These are phyloP conservation scores for Sugiyamaella marilandica DNA, from an alignment of 805 yeast species.

Conservation along the genomic window DNA sequence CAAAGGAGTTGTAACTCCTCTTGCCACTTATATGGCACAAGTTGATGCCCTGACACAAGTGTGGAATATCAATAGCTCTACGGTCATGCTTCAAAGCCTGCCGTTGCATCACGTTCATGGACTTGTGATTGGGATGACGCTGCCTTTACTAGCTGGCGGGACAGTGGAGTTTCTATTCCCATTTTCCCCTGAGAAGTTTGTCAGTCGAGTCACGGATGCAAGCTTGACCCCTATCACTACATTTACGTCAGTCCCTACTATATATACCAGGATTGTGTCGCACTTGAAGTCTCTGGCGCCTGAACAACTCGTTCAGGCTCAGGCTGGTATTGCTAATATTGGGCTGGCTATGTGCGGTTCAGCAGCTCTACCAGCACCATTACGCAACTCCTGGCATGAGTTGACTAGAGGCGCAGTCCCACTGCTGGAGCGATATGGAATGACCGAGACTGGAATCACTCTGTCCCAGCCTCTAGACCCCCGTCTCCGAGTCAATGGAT, in stretches of 20 bases:
- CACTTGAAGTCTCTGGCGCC: constrained; percentile 18
- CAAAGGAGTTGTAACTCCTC: constrained; percentile 33
- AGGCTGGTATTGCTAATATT: constrained; percentile 20
- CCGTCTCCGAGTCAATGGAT: constrained; percentile 24
- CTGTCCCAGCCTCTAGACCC: constrained; percentile 30
- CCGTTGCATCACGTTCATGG: constrained; percentile 36
- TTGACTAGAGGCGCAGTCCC: constrained; percentile 29
- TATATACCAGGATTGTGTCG: constrained; percentile 27
- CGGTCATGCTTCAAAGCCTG: constrained; percentile 30
- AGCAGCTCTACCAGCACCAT: constrained; percentile 33
- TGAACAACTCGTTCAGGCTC: constrained; percentile 14
- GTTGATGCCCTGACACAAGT: constrained; percentile 30
- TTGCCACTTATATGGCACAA: constrained; percentile 30
- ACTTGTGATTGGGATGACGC: constrained; percentile 30
- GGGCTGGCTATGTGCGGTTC: constrained; percentile 34
- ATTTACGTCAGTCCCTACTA: constrained; percentile 35
- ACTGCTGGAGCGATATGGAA: constrained; percentile 32
- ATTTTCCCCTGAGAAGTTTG: constrained; percentile 25
- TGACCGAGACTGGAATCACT: constrained; percentile 37
- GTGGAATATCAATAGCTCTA: constrained; percentile 27
- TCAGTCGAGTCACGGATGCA: constrained; percentile 22
- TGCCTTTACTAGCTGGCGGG: constrained; percentile 32
- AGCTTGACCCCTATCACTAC: constrained; percentile 27
- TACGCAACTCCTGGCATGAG: constrained; percentile 29
- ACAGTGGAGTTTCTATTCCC: constrained; percentile 31